phyloP scores from a whole-genome alignment of 805 yeast genomes.

The Candida ortonii region DNA sequence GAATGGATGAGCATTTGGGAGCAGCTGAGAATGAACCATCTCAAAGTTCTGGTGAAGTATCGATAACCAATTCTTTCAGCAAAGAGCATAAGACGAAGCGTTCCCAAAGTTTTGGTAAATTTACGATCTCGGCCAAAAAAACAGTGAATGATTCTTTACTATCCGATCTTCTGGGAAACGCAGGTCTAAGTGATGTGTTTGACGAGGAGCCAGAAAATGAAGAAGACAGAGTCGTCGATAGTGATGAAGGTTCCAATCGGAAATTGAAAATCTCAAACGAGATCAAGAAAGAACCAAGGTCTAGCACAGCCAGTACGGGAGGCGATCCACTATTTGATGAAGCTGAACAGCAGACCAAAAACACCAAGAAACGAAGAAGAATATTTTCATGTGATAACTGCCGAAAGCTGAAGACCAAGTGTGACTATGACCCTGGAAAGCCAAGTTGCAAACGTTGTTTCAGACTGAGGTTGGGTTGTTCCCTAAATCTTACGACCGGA shows the following conservation, averaged over 20 bases:
- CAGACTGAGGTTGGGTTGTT: conserved; percentile 46
- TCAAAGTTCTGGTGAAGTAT: no score
- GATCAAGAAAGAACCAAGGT: conserved; percentile 3
- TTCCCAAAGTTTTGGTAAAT: conserved; percentile 23
- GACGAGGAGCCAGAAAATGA: conserved; percentile 12
- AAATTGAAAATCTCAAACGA: neutral
- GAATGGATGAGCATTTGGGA: no score
- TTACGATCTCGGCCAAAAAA: conserved; percentile 16
- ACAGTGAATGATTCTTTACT: conserved; percentile 23
- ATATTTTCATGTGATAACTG: conserved; percentile 48
- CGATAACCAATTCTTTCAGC: no score
- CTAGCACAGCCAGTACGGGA: neutral
- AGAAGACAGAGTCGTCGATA: no score
- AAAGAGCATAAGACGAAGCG: no score
- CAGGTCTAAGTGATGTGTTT: conserved; percentile 7
- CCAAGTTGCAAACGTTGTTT: conserved; percentile 53
- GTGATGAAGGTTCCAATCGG: no score
- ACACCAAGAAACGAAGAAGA: conserved; percentile 24
- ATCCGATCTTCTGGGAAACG: conserved; percentile 17
- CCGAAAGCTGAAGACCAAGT: conserved; percentile 55
- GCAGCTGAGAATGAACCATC: no score
- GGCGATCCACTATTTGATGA: no score
- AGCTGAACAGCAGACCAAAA: no score
- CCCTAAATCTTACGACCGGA: conserved; percentile 27
- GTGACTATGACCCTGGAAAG: conserved; percentile 45